Conservation (phyloP, 169 alveolate genomes). For the Perkinsus chesapeaki region DNA sequence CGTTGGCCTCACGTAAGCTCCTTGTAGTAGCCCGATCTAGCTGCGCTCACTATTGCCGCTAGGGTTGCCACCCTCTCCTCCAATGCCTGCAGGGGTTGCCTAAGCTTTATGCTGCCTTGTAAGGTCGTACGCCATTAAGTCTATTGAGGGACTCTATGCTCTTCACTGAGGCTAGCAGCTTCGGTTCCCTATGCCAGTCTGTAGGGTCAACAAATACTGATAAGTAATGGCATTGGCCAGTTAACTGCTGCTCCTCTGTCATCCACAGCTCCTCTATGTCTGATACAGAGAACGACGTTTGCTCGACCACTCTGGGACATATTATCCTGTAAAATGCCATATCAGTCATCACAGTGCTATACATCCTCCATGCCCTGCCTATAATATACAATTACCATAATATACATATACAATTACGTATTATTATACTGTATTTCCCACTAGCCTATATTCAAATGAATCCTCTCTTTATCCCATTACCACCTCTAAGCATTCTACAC, state of each 20-base stretch:
- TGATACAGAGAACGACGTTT: background rate
- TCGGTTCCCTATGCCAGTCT: background rate
- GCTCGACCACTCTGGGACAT: background rate
- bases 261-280: background rate
- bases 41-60: background rate
- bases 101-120: background rate
- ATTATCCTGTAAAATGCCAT: no score
- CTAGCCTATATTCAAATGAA: no score
- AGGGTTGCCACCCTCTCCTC: background rate
- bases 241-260: background rate
- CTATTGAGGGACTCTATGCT: background rate
- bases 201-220: background rate
- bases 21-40: background rate
- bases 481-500: no score
- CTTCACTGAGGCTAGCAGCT: background rate
- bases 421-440: no score
- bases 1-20: background rate
- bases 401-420: no score
- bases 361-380: no score
- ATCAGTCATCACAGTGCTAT: no score
- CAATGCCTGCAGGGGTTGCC: background rate
- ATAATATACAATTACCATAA: no score
- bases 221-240: background rate
- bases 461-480: no score
- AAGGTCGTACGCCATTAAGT: background rate